phyloP scores from a whole-genome alignment of 768 basidiomycete species.

The Phaeotremella skinneri region DNA sequence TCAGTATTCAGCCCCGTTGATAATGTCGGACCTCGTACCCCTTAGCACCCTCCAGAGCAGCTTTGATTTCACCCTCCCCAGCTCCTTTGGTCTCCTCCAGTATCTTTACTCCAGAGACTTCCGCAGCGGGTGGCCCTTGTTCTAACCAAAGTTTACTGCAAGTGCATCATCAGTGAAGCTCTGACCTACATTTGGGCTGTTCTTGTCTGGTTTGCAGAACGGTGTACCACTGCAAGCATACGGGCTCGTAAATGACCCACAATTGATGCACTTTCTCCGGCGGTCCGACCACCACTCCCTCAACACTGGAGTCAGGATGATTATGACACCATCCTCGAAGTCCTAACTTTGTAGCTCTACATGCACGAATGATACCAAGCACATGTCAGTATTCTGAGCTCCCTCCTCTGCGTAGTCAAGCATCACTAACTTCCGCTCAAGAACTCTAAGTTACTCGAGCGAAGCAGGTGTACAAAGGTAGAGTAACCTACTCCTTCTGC shows the following conservation, averaged over 20 bases:
- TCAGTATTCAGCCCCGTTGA: no score
- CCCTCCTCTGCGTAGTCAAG: no score
- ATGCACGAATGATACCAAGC: background rate
- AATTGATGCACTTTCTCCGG: slow-evolving; percentile 37
- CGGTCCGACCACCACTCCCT: slow-evolving; percentile 42
- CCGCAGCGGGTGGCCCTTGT: slow-evolving; percentile 39
- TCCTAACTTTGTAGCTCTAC: slow-evolving; percentile 35
- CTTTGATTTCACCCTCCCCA: slow-evolving; percentile 27
- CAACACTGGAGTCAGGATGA: slow-evolving; percentile 43
- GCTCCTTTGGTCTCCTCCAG: slow-evolving; percentile 27
- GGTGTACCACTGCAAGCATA: no score
- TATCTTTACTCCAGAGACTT: slow-evolving; percentile 39
- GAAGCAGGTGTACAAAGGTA: no score
- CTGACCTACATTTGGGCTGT: no score
- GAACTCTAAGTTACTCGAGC: no score
- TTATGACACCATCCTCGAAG: slow-evolving; percentile 46
- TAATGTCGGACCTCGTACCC: slow-evolving; percentile 19
- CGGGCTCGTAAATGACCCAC: slow-evolving; percentile 27
- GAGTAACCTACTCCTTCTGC: slow-evolving; percentile 33
- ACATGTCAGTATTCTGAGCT: slow-evolving; percentile 1
- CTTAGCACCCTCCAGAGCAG: slow-evolving; percentile 15
- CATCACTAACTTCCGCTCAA: no score
- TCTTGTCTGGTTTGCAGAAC: no score
- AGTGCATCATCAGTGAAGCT: background rate
- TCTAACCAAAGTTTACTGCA: background rate